Evolutionary conservation across 2,329 filamentous ascomycete genomes (phyloP), one percentile per base, ranked within the genome.

Genomic region (Herpotrichia juniperi): DNA sequence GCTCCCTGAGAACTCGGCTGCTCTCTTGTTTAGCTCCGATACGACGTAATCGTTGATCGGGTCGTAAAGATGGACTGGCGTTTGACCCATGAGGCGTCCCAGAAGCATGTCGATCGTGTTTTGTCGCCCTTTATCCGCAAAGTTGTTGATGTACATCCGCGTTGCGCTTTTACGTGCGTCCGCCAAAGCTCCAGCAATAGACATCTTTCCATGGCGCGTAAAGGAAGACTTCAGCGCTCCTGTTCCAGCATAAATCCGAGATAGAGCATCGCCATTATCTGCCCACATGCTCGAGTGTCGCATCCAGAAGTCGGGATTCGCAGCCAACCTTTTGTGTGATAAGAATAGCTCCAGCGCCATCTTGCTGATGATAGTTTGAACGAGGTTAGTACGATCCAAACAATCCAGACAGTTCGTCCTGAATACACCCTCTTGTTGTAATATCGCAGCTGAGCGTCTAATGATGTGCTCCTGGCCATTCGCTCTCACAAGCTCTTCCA

Each of bases 401-500:
- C 94, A 99, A 72, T 99, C 94, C 22, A 99, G 80, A 71, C 94
- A 99, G 66, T 99, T 99, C 3, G 93, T 96, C 56, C 93, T 84
- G 73, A 97, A 97, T 5, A 96, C 85, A n/a, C 94, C 93, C 69
- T 96, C 91, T 74, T 99, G 94, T 69, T 96, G 91, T 45, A 97
- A 77, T 19, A 96, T 84, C 1, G 91, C 86, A 7, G 89, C 83
- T 2, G 81, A 76, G 50, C 76, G 73, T 48, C 70, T 68, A 53
- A 73, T 57, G 11, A 69, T 49, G 14, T 73, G 57, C 3, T 72
- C 61, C 46, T 74, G 71, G 4, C 78, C 78, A 79, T 78, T 69
- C 9, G 72, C 59, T 48, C 64, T 67, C n/a, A 66, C 60, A 43
- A 67, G 66, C 42, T 90, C 85, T 39, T 85, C 81, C 10, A 82